Percentiles rank a stretch among this genome's conserved stretches.
Conservation (phyloP, 345 rosid species). For the Sonneratia alba region DNA sequence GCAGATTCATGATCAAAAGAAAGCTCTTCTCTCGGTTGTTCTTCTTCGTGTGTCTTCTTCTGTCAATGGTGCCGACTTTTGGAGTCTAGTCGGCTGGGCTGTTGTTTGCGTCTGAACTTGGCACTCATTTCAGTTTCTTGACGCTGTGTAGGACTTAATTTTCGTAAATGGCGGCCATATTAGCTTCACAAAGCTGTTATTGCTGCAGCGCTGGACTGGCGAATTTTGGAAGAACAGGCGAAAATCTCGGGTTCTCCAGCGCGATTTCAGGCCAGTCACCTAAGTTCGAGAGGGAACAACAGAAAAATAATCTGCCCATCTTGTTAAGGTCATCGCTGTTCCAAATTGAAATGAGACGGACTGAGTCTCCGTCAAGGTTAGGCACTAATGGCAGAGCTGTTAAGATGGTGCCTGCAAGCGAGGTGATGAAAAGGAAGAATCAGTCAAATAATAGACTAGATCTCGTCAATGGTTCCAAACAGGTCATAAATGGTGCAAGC, state of each 20-base stretch:
- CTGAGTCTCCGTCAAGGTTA: constrained; percentile 37
- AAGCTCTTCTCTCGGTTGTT: not conserved
- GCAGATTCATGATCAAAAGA: not conserved
- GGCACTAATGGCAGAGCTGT: constrained; percentile 48
- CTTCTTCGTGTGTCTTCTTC: not conserved
- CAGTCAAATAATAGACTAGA: constrained; percentile 29
- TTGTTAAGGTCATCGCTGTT: constrained; percentile 18
- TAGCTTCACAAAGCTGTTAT: constrained; percentile 72
- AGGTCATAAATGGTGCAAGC: constrained; percentile 48
- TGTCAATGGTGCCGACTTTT: not conserved
- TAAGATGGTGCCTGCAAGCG: constrained; percentile 79
- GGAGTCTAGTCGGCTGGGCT: not conserved
- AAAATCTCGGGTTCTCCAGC: constrained; percentile 43
- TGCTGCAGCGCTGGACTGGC: constrained; percentile 21
- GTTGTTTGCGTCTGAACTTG: not conserved
- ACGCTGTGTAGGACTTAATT: not conserved
- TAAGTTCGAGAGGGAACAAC: constrained; percentile 27
- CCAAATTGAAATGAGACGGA: constrained; percentile 48
- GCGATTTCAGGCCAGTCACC: constrained; percentile 25
- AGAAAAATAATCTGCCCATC: constrained; percentile 2
- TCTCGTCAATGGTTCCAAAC: constrained; percentile 44
- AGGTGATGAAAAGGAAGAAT: constrained; percentile 42
- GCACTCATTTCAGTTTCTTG: not conserved
- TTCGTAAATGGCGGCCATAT: constrained; percentile 54
- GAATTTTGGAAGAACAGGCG: constrained; percentile 31